Evolutionary conservation across 306 rosid genomes (phyloP).

Genomic region (Gynostemma pentaphyllum): DNA sequence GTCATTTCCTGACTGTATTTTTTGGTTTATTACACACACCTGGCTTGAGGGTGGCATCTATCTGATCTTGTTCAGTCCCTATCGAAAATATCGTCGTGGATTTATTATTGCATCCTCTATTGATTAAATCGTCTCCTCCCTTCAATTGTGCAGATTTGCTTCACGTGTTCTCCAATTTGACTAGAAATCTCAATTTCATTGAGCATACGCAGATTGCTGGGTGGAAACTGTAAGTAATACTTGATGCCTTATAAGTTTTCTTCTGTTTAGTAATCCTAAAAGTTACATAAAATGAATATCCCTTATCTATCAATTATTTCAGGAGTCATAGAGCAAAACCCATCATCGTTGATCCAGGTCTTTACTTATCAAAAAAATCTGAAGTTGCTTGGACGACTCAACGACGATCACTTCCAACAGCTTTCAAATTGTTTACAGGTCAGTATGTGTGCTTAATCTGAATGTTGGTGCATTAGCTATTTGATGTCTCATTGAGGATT

Average conservation of each 20-base stretch:
- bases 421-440: slow-evolving; percentile 82
- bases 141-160: slow-evolving; percentile 64
- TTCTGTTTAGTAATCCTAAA: background rate
- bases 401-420: slow-evolving; percentile 76
- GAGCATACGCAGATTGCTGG: slow-evolving; percentile 63
- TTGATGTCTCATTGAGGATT: background rate
- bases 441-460: background rate
- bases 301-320: slow-evolving; percentile 13
- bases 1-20: too few species aligned
- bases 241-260: background rate
- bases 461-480: background rate
- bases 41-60: background rate
- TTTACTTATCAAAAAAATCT: slow-evolving; percentile 56
- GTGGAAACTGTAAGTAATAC: slow-evolving; percentile 80
- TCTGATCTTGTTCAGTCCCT: background rate
- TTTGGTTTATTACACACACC: too few species aligned
- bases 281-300: background rate
- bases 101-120: background rate
- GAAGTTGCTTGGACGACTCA: slow-evolving; percentile 75
- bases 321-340: slow-evolving; percentile 94
- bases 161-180: slow-evolving; percentile 67
- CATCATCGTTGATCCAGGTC: slow-evolving; percentile 59
- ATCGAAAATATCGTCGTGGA: background rate
- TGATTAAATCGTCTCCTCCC: background rate
- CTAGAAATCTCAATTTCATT: slow-evolving; percentile 75